phyloP scores from a whole-genome alignment of 352 stramenopile species.

The Plasmopara halstedii region DNA sequence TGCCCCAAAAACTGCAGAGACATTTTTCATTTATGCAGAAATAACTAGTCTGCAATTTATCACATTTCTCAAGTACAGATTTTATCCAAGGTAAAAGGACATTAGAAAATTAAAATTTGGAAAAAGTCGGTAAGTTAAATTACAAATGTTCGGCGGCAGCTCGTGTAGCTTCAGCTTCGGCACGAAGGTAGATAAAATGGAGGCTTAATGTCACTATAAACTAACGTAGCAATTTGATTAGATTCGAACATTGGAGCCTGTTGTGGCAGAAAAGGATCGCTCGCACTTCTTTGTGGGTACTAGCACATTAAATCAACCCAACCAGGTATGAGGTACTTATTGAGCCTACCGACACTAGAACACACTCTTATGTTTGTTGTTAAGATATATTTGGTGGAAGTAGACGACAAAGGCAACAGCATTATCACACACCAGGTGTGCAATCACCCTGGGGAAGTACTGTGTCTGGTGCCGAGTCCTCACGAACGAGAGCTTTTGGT shows the following conservation, averaged over 20 bases:
- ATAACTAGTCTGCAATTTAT: neutral
- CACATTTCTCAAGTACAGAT: neutral
- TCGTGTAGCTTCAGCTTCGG: conserved; percentile 36
- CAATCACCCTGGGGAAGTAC: conserved; percentile 36
- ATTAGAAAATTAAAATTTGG: too few relatives aligned
- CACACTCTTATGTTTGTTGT: neutral
- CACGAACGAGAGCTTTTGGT: conserved; percentile 40
- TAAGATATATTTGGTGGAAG: conserved; percentile 58
- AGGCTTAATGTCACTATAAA: neutral
- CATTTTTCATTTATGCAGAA: too few relatives aligned
- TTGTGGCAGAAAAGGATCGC: conserved; percentile 53
- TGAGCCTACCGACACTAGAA: neutral
- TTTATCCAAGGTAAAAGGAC: neutral
- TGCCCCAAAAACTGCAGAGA: conserved; percentile 77
- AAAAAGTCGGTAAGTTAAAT: neutral
- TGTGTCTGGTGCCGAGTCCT: conserved; percentile 42
- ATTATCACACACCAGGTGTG: conserved; percentile 36
- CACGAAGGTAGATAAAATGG: conserved; percentile 34
- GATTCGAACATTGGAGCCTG: conserved; percentile 60
- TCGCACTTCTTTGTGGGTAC: conserved; percentile 65
- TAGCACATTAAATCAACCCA: conserved; percentile 49
- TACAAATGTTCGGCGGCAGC: neutral
- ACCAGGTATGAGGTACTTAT: conserved; percentile 35
- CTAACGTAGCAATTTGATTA: conserved; percentile 4
- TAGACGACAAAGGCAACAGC: conserved; percentile 32